Evolutionary conservation across 2,329 filamentous ascomycete genomes (phyloP).

Genomic region (Zymoseptoria tritici): DNA sequence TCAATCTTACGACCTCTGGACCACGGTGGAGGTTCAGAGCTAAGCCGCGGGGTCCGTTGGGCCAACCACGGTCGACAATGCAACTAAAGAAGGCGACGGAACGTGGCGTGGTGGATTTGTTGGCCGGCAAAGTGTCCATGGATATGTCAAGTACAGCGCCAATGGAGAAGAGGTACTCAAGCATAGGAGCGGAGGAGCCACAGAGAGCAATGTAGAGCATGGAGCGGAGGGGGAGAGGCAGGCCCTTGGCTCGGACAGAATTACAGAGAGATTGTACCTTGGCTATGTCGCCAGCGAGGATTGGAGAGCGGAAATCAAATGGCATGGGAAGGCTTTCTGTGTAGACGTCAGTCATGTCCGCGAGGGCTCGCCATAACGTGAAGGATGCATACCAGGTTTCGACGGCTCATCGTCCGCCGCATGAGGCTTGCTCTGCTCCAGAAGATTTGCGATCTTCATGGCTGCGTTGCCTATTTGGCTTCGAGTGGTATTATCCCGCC

Average conservation of each 20-base stretch:
- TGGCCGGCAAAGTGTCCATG: constrained; percentile 1
- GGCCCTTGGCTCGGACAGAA: not conserved
- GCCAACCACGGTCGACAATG: constrained; percentile 6
- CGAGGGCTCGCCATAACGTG: not conserved
- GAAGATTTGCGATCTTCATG: not conserved
- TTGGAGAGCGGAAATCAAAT: not conserved
- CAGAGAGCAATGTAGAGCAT: constrained; percentile 5
- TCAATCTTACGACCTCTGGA: constrained; percentile 7
- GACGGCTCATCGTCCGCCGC: not conserved
- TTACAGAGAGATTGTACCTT: not conserved
- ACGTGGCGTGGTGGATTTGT: not conserved
- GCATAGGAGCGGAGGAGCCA: not conserved
- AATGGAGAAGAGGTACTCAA: constrained; percentile 3
- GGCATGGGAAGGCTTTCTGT: not conserved
- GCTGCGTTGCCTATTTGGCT: not conserved
- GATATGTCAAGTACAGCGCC: constrained; percentile 3
- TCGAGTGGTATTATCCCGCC: not conserved
- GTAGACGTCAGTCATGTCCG: not conserved
- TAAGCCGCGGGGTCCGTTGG: constrained; percentile 5
- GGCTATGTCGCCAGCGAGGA: not conserved
- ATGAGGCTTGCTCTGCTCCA: not conserved
- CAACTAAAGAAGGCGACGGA: constrained; percentile 3
- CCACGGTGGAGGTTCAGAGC: constrained; percentile 7
- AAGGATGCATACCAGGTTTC: not conserved
- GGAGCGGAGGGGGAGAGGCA: constrained; percentile 1